Evolutionary conservation across 108 stramenopile genomes (phyloP), one percentile per base, ranked within the genome.

Genomic region (Hondaea fermentalgiana): DNA sequence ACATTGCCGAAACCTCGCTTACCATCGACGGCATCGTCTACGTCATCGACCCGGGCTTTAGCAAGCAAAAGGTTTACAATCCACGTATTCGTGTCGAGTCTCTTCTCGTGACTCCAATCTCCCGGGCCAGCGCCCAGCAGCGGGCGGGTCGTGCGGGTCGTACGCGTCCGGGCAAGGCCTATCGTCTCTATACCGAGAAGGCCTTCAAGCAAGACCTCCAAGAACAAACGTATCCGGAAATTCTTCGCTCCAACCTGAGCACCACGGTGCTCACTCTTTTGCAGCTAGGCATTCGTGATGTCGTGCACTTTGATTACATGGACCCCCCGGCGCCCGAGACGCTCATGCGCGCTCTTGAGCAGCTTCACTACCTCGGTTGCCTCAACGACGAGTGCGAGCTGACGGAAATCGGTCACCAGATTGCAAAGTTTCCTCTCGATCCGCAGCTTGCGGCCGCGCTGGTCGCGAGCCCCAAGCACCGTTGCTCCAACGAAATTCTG

Each of bases 1-100:
- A 99, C 92, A 95, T 99, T 64, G 98, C 99, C 6, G 99, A 99
- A 90, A 99, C 99, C 44, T 97, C 97, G 47, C 91, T 99, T 58
- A 99, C 99, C 4, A 99, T 99, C 91, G 99, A 99, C 93, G 99
- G 99, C 47, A 97, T 99, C 58, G 98, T 99, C 6, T 99, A 98
- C 90, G 99, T 99, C 53, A 97, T 99, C 42, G 99, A 99, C 91
- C 98, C 99, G 14, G 98, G 99, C 44, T 99, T 99, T 87, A 96
- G 95, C 59, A 99, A 99, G 92, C 99, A 99, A 93, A 99, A 99
- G 94, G 97, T 99, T 12, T 99, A 98, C 95, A 99, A 99, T 92
- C 99, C 99, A 8, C 94, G 98, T 16, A 96, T 98, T 57, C 96
- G 99, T 8, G 98, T 99, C 21, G 99, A 99, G 90, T 97, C 96